Evolutionary conservation across 371 early-diverging fungal species (phyloP), one percentile per base, ranked within the genome.

Genomic region (Syncephalastrum contaminatum): DNA sequence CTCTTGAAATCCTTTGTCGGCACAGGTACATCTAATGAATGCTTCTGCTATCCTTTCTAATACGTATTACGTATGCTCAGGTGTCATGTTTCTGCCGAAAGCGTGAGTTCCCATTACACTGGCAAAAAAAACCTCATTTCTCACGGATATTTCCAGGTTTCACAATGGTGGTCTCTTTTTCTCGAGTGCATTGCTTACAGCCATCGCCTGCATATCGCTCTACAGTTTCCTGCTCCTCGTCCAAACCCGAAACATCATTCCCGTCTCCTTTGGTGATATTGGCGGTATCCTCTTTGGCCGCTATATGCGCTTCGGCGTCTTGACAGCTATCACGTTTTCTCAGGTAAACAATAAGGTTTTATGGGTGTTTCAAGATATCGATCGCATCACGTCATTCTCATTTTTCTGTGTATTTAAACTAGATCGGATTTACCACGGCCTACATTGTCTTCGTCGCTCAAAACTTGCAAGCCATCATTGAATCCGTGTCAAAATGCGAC

Each of bases 361-460:
- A 4, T 39, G 48, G 13, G 15, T 15, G 22, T 40, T 56, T 24
- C 36, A 50, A 27, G 43, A 43, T 43, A 43, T n/a, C 30, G 10
- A 30, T 30, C 18, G 15, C 15, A 49, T 24, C 25, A 48, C 25
- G 25, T 48, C 20, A 30, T 10, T 27, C 10, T 49, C n/a, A 27
- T 49, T 49, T 25, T 30, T 30, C 36, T 30, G 36, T 12, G 6
- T 36, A 27, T 22, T 41, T 25, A 5, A n/a, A 5, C 2, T 58
- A 86, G 88, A 77, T 88, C 47, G 94, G 94, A 0, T 94, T 94
- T 71, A 86, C 88, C 18, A 90, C 90, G 62, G 93, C 92, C 4
- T 92, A 92, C 68, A 88, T 86, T 79, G 89, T 92, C 21, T 94
- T 92, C 72, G 88, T 94, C 4, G 88, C 90, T 6, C 86, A 92